phyloP scores from a whole-genome alignment of 225 moss, liverwort and hornwort genomes.

The Pleurozium schreberi region DNA sequence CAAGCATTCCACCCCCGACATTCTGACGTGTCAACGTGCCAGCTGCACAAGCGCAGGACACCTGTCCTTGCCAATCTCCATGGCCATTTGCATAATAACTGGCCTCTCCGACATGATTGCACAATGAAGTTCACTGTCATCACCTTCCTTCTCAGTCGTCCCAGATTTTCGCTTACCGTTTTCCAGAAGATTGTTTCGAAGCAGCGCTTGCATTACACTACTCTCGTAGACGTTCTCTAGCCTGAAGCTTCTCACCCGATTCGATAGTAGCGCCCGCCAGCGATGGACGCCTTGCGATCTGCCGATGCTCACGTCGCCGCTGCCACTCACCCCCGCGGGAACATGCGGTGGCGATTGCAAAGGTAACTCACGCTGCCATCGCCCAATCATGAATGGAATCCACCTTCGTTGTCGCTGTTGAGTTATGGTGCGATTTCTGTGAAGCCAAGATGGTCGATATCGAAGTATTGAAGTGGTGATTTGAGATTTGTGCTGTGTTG shows the following conservation, averaged over 20 bases:
- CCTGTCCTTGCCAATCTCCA: neutral
- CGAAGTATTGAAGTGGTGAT: neutral
- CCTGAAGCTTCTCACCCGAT: no score
- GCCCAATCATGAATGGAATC: no score
- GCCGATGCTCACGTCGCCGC: slow-evolving; percentile 29
- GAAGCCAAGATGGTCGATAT: neutral
- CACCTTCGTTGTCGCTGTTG: no score
- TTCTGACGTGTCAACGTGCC: neutral
- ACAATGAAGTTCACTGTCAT: neutral
- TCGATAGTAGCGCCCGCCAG: neutral
- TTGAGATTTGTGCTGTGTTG: neutral
- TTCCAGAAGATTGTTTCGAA: neutral
- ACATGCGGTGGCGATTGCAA: slow-evolving; percentile 13
- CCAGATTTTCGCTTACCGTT: neutral
- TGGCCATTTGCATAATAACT: neutral
- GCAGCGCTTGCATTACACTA: neutral
- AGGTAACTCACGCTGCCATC: neutral
- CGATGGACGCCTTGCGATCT: slow-evolving; percentile 16
- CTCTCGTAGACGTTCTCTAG: neutral
- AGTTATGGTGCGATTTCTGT: neutral
- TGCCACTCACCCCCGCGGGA: slow-evolving; percentile 23
- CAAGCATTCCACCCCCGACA: neutral
- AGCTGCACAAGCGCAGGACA: neutral
- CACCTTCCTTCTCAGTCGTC: neutral
- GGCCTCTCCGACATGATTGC: neutral